Evolutionary conservation across 2,329 filamentous ascomycete species (phyloP), one percentile per base, ranked within the genome.

Genomic region (Claviceps fusiformis): DNA sequence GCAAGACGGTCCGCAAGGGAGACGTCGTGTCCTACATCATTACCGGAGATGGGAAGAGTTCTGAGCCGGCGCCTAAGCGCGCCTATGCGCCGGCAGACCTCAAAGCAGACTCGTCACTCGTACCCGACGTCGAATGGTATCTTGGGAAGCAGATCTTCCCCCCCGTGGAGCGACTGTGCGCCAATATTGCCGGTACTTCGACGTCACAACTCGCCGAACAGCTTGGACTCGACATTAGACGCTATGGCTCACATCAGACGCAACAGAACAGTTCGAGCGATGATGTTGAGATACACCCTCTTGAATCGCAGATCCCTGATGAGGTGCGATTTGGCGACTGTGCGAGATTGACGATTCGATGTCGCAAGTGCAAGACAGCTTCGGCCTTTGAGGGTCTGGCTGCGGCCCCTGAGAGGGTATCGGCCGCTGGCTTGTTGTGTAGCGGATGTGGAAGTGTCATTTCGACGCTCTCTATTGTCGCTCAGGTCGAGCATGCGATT

Each of bases 121-220:
- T 85, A 56, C 89, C 91, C 2, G 93, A 98, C 65, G 81, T 96
- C n/a, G 93, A 98, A 67, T 97, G 91, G 81, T 98, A 98, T 69
- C 82, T 98, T 44, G 86, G 89, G 74, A 98, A 98, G 75, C 93
- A 98, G 70, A 96, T 98, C 57, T 89, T 98, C 71, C 93, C 93
- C 11, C 93, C 93, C 0, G 93, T 98, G 31, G 93, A 98, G 73
- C 89, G 93, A 78, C 83, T 98, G 27, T 98, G 93, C 68, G 93
- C 92, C 58, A 95, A 95, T 57, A 96, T 98, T 64, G 82, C 82
- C 15, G 93, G 93, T 57, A 98, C 93, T 1, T 95, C 95, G 59
- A 87, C 92, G 8, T 82, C 89, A 1, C 85, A 91, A 60, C 79
- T 98, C 10, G 93, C 93, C 2, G 91, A 96, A 67, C 95, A 93